Conservation (phyloP, 441 rosid genomes). For the Syzygium malaccense region DNA sequence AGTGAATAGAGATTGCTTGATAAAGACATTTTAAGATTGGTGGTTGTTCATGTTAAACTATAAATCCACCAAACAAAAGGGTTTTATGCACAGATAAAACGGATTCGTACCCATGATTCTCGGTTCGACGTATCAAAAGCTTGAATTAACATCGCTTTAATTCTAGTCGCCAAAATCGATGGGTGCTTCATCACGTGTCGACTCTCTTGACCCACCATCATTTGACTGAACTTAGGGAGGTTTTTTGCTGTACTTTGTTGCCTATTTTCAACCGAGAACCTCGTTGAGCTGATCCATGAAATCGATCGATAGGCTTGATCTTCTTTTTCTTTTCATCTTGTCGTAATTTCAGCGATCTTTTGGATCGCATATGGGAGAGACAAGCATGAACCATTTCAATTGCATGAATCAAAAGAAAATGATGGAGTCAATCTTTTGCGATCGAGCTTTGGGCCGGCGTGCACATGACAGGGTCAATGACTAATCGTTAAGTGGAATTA, state of each 20-base stretch:
- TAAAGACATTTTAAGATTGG: constrained; percentile 14
- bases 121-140: not conserved
- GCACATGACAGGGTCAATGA: not conserved
- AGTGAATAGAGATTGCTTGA: constrained; percentile 14
- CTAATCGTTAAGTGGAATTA: not conserved
- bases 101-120: not conserved
- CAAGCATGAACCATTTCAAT: not conserved
- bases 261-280: not conserved
- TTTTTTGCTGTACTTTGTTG: not conserved
- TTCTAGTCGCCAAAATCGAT: not conserved
- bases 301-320: not conserved
- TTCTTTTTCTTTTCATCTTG: not conserved
- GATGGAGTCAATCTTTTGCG: not conserved
- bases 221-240: not conserved
- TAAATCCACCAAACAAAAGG: not conserved
- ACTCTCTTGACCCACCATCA: not conserved
- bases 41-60: not conserved
- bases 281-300: not conserved
- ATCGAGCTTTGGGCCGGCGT: not conserved
- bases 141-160: not conserved
- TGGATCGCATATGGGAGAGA: not conserved
- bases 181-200: no score
- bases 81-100: not conserved
- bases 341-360: not conserved
- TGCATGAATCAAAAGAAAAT: not conserved